Conservation (phyloP, 371 early-diverging fungal species). For the Fennellomyces sp. region DNA sequence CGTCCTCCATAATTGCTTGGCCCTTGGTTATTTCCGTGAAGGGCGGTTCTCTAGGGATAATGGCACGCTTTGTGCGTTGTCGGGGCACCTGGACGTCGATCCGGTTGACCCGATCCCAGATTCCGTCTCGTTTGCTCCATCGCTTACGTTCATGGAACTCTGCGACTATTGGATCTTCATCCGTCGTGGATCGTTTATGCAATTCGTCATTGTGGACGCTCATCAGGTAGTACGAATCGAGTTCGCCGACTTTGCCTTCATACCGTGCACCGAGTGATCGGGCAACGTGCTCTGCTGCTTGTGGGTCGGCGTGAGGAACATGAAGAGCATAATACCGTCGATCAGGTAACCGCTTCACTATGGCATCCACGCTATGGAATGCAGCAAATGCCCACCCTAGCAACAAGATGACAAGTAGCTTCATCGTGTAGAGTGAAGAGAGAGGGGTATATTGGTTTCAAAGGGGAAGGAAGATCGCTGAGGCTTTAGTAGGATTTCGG, state of each 20-base stretch:
- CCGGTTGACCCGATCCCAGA: slow-evolving; percentile 18
- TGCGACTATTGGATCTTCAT: slow-evolving; percentile 14
- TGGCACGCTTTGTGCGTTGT: slow-evolving; percentile 21
- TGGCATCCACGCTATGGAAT: too few relatives aligned
- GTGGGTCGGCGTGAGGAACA: slow-evolving; percentile 21
- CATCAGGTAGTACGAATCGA: slow-evolving; percentile 60
- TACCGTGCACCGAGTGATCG: slow-evolving; percentile 41
- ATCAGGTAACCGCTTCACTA: slow-evolving; percentile 19
- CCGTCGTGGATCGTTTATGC: slow-evolving; percentile 20
- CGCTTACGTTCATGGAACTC: slow-evolving; percentile 20
- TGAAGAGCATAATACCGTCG: slow-evolving; percentile 54
- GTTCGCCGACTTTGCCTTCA: slow-evolving; percentile 65
- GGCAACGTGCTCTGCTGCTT: slow-evolving; percentile 32
- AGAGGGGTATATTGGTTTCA: too few relatives aligned
- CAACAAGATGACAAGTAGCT: too few relatives aligned
- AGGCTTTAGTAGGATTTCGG: too few relatives aligned
- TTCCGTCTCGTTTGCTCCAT: background rate
- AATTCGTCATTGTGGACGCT: slow-evolving; percentile 25
- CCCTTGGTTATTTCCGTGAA: slow-evolving; percentile 13
- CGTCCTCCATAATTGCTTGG: slow-evolving; percentile 15
- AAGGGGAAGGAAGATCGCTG: too few relatives aligned
- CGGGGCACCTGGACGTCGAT: slow-evolving; percentile 25
- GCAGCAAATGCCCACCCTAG: too few relatives aligned
- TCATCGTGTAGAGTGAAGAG: too few relatives aligned
- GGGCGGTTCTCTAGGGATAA: slow-evolving; percentile 14